phyloP scores from a whole-genome alignment of 495 filamentous ascomycete genomes.

The Aspergillus funiculosus region DNA sequence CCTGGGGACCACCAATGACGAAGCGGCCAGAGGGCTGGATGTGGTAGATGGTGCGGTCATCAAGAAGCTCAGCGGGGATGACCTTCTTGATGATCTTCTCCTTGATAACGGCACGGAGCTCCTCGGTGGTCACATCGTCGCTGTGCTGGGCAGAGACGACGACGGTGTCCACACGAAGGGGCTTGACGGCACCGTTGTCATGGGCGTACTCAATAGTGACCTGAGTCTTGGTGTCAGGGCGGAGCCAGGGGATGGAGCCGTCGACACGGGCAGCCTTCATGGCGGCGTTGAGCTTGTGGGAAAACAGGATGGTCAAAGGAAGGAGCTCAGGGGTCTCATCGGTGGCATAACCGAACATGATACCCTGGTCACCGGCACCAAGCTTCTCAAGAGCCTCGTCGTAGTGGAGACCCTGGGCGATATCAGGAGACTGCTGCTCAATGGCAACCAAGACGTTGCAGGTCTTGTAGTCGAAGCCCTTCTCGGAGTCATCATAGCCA shows the following conservation, averaged over 20 bases:
- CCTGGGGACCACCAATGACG: slow-evolving; percentile 98
- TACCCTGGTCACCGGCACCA: slow-evolving; percentile 98
- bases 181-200: slow-evolving; percentile 89
- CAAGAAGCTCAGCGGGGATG: slow-evolving; percentile 86
- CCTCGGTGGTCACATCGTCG: slow-evolving; percentile 81
- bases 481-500: slow-evolving; percentile 91
- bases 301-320: slow-evolving; percentile 84
- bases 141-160: slow-evolving; percentile 95
- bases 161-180: slow-evolving; percentile 88
- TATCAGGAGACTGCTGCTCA: slow-evolving; percentile 98
- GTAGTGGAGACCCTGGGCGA: slow-evolving; percentile 95
- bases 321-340: slow-evolving; percentile 98
- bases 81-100: slow-evolving; percentile 95
- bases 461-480: slow-evolving; percentile 99
- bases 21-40: slow-evolving; percentile 97
- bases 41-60: slow-evolving; percentile 91
- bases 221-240: slow-evolving; percentile 99
- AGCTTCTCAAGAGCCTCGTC: slow-evolving; percentile 95
- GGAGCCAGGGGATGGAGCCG: slow-evolving; percentile 85
- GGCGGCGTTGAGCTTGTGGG: slow-evolving; percentile 91
- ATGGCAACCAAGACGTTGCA: slow-evolving; percentile 98
- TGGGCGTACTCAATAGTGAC: slow-evolving; percentile 98
- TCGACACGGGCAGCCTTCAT: slow-evolving; percentile 84
- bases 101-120: slow-evolving; percentile 88
- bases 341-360: slow-evolving; percentile 99